Evolutionary conservation across 2,329 filamentous ascomycete genomes (phyloP), one percentile per base, ranked within the genome.

Genomic region (Aspergillus persii): DNA sequence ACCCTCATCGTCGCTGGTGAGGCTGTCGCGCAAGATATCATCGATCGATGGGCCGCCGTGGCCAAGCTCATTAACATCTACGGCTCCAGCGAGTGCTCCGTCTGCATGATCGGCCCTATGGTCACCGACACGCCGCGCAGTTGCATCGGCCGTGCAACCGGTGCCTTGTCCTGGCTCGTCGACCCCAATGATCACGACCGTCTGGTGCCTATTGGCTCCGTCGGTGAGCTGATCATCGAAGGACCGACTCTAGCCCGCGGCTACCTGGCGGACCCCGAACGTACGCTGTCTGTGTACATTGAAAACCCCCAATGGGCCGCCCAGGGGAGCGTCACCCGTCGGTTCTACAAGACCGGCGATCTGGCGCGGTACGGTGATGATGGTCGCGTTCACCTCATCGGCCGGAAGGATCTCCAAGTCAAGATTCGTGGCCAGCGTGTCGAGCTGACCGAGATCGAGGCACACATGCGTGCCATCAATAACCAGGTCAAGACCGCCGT

Each of bases 351-450:
- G 58, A 72, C 70, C 5, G 70, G 70, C 12, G 70, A 73, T 59
- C 55, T 72, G 29, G 66, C 63, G 7, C 63, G 61, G 36, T 70
- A 70, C 51, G 63, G 66, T 48, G 59, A 63, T 7, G 65, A 72
- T 39, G 66, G 68, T 23, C 60, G 61, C 2, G 62, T 68, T 2
- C 57, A 65, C 36, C 68, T 68, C 30, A 60, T 85, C 12, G 84
- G 84, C 3, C 79, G 86, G 44, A 84, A 83, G 63, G 85, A 88
- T 62, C 79, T 80, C 44, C 85, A 85, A 68, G 81, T 86, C 57
- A 88, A 89, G 72, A 72, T 88, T 23, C 76, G 79, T 4, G 88
- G 88, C 30, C 85, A 83, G 64, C 76, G 85, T 51, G 81, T 86
- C 50, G 88, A 85, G 73, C 77, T 84, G 56, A 76, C 70, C 41